phyloP scores from a whole-genome alignment of 192 early-diverging fungal genomes.

The Gigaspora rosea region DNA sequence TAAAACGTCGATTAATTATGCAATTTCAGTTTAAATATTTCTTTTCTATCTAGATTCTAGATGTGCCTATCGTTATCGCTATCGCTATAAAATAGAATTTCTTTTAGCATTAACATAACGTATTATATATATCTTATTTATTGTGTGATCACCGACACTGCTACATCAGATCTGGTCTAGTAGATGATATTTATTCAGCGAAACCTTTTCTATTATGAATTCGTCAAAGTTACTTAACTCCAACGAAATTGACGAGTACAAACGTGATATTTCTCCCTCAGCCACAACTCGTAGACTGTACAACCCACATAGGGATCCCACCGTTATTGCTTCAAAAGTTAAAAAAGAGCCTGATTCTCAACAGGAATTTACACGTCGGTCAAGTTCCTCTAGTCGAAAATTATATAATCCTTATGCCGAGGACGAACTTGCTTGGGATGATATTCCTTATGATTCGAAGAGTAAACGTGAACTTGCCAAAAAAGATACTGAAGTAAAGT shows the following conservation, averaged over 20 bases:
- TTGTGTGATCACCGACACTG: too few species aligned
- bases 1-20: too few species aligned
- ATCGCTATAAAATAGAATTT: too few species aligned
- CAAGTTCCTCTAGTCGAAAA: background rate
- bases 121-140: too few species aligned
- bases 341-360: background rate
- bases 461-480: background rate
- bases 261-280: background rate
- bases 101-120: too few species aligned
- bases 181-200: too few species aligned
- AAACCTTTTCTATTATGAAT: too few species aligned
- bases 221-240: background rate
- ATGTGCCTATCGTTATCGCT: too few species aligned
- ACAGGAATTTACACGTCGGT: background rate
- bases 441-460: background rate
- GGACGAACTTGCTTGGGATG: background rate
- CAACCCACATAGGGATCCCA: slow-evolving; percentile 9
- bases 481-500: background rate
- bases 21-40: too few species aligned
- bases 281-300: slow-evolving; percentile 7
- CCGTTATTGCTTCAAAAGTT: background rate
- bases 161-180: too few species aligned
- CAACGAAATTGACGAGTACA: slow-evolving; percentile 16
- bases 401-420: background rate
- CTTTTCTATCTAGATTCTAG: too few species aligned